Percentiles rank a stretch among this genome's conserved stretches.
Conservation (phyloP, 306 rosid species). For the Argentina anserina region DNA sequence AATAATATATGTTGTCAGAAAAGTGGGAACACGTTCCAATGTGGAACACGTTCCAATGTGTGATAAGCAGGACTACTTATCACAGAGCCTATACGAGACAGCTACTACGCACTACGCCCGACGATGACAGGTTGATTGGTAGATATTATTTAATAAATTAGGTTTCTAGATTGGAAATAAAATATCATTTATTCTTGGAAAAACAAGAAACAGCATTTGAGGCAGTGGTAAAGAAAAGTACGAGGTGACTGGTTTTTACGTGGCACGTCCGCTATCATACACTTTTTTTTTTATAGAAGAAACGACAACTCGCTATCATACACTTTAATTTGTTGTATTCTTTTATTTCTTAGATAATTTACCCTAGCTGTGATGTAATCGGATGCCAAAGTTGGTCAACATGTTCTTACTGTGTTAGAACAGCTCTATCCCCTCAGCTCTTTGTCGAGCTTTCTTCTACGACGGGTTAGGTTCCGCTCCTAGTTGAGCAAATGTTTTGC, state of each 20-base stretch:
- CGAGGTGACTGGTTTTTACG: conserved; percentile 6
- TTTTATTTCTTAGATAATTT: too few species aligned
- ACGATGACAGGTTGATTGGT: conserved; percentile 13
- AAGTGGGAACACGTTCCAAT: conserved; percentile 17
- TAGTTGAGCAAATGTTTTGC: too few species aligned
- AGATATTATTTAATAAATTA: conserved; percentile 5
- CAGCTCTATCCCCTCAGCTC: too few species aligned
- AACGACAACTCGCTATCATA: too few species aligned
- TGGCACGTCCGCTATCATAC: not conserved
- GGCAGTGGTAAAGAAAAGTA: not conserved
- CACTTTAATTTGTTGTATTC: too few species aligned
- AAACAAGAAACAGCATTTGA: not conserved
- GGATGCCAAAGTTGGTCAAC: too few species aligned
- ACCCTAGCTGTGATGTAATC: too few species aligned
- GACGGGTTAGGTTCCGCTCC: too few species aligned
- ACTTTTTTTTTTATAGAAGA: too few species aligned
- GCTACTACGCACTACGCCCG: conserved; percentile 30
- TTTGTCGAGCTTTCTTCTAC: too few species aligned
- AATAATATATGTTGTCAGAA: conserved; percentile 6
- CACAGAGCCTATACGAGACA: conserved; percentile 1
- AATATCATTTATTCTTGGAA: not conserved
- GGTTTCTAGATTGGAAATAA: not conserved
- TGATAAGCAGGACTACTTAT: not conserved
- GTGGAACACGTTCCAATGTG: not conserved
- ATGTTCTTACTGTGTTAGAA: too few species aligned